These are phyloP conservation scores for Bryum argenteum DNA, from an alignment of 225 moss, liverwort and hornwort species.

Conservation along the genomic window DNA sequence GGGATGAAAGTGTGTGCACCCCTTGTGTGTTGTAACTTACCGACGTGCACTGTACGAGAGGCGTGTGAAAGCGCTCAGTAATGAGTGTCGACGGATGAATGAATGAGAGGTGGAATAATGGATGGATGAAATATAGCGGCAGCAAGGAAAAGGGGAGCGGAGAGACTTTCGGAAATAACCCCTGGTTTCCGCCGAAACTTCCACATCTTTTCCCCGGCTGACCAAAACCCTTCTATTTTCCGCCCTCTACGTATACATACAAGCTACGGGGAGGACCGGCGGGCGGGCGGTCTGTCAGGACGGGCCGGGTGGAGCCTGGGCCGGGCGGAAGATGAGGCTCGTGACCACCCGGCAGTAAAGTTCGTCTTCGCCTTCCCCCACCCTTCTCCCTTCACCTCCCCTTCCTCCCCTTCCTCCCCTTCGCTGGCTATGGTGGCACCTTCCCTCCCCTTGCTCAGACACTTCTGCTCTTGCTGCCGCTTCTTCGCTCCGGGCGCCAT, in stretches of 20 bases:
- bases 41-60: slow-evolving; percentile 18
- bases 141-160: no score
- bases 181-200: slow-evolving; percentile 43
- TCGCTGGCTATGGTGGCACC: slow-evolving; percentile 10
- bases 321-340: slow-evolving; percentile 29
- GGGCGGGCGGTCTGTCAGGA: background rate
- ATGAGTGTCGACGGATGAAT: background rate
- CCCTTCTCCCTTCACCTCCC: background rate
- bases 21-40: slow-evolving; percentile 27
- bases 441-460: background rate
- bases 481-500: no score
- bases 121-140: background rate
- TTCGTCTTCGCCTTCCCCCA: slow-evolving; percentile 32
- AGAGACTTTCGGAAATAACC: slow-evolving; percentile 35
- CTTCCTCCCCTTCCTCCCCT: background rate
- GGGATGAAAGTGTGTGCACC: background rate
- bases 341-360: slow-evolving; percentile 31
- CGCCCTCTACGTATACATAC: background rate
- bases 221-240: slow-evolving; percentile 21
- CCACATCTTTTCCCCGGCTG: slow-evolving; percentile 36
- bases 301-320: slow-evolving; percentile 9
- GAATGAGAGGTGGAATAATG: no score
- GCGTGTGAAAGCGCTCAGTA: slow-evolving; percentile 22
- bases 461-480: no score
- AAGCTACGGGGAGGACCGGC: slow-evolving; percentile 11